These are phyloP conservation scores for Davidsoniella neocaledoniae DNA, from an alignment of 2,329 filamentous ascomycete species.

Conservation along the genomic window DNA sequence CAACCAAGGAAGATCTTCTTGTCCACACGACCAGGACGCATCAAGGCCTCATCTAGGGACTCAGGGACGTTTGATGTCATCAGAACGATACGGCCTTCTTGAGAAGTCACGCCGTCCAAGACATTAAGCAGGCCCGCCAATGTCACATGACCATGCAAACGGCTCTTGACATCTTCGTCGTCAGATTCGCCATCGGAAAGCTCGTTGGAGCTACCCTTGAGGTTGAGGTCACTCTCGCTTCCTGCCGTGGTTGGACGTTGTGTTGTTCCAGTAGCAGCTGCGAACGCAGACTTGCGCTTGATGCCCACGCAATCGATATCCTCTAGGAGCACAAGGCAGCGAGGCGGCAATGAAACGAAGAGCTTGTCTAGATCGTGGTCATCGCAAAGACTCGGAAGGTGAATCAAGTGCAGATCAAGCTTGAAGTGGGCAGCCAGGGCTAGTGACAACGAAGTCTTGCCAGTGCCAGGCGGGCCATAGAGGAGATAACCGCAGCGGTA, in stretches of 20 bases:
- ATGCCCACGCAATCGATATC: slow-evolving; percentile 17
- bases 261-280: slow-evolving; percentile 12
- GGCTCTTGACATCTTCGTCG: slow-evolving; percentile 16
- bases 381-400: slow-evolving; percentile 33
- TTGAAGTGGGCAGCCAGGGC: slow-evolving; percentile 49
- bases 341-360: slow-evolving; percentile 17
- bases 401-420: slow-evolving; percentile 49
- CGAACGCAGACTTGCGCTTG: slow-evolving; percentile 11
- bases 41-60: slow-evolving; percentile 54
- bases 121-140: slow-evolving; percentile 68
- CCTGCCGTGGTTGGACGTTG: neutral
- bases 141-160: slow-evolving; percentile 22
- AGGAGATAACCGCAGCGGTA: slow-evolving; percentile 65
- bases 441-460: slow-evolving; percentile 53
- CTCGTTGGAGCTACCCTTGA: neutral
- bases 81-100: slow-evolving; percentile 63
- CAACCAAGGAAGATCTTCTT: slow-evolving; percentile 48
- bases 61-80: slow-evolving; percentile 72
- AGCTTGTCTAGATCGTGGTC: slow-evolving; percentile 48
- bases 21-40: slow-evolving; percentile 58
- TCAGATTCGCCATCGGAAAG: slow-evolving; percentile 13
- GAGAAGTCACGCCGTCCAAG: slow-evolving; percentile 65
- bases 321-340: slow-evolving; percentile 17
- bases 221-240: neutral
- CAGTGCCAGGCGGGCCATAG: slow-evolving; percentile 57